Percentiles rank a stretch among this genome's conserved stretches.
phyloP scores from a whole-genome alignment of 768 basidiomycete species.

The Daedalea quercina region DNA sequence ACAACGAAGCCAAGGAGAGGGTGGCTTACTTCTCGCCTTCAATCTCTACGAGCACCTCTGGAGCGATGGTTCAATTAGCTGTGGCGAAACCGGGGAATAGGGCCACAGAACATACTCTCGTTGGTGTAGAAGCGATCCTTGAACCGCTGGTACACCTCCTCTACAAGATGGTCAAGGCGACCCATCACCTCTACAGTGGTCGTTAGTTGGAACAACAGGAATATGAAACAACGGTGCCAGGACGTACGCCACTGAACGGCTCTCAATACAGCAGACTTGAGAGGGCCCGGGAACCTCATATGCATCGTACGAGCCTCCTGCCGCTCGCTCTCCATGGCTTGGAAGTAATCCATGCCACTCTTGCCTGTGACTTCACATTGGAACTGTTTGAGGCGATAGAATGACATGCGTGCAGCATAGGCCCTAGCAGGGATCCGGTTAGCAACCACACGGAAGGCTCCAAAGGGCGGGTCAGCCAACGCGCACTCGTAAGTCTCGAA shows the following conservation, averaged over 20 bases:
- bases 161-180: constrained; percentile 89
- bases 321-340: constrained; percentile 87
- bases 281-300: constrained; percentile 83
- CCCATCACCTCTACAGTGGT: constrained; percentile 82
- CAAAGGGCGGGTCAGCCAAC: constrained; percentile 19
- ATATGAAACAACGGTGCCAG: constrained; percentile 8
- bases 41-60: constrained; percentile 84
- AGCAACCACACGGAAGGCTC: constrained; percentile 24
- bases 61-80: constrained; percentile 2
- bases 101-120: constrained; percentile 58
- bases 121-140: constrained; percentile 90
- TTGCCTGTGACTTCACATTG: constrained; percentile 97
- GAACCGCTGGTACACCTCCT: constrained; percentile 93
- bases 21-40: constrained; percentile 71
- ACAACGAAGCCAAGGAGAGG: constrained; percentile 11
- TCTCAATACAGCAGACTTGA: constrained; percentile 86
- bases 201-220: neutral
- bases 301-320: constrained; percentile 88
- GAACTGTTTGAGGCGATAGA: constrained; percentile 91
- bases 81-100: constrained; percentile 6
- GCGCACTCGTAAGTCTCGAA: constrained; percentile 94
- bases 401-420: constrained; percentile 89
- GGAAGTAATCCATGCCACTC: constrained; percentile 89
- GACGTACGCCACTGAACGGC: constrained; percentile 96
- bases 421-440: constrained; percentile 34